Evolutionary conservation across 2,329 filamentous ascomycete genomes (phyloP), one percentile per base, ranked within the genome.

Genomic region (Sordariomycetes sp.): DNA sequence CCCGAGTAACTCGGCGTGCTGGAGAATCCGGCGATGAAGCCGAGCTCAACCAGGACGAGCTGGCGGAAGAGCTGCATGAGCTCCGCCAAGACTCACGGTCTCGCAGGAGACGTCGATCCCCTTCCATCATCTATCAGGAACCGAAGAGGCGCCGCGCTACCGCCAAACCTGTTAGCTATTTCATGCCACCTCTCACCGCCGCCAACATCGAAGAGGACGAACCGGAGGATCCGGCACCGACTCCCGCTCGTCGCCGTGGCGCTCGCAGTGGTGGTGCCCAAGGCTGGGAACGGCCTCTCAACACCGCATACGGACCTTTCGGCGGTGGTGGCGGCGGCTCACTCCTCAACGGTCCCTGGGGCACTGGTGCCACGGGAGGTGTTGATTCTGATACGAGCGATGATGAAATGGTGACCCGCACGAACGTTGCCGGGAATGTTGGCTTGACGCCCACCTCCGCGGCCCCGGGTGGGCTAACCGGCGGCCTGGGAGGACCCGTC

Each of bases 321-420:
- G 94, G 91, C 60, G 91, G 94, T 50, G 89, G 88, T 53, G 85
- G 86, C 51, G 89, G 89, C 40, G 80, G 85, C 35, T 83, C 90
- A 18, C 77, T 94, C 14, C 80, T 93, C 58, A 85, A 79, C 61
- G 90, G 89, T 1, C 86, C 88, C 5, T 89, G 86, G 76, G 88
- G 86, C 59, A 83, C 83, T 51, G 87, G 82, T 14, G 88, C 88
- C 24, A 83, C 83, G 61, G 91, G 87, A 32, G 89, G 88, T 57
- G 88, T 86, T 10, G 94, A 97, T 66, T 96, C 93, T 6, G 94
- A 99, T 69, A 97, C 91, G 70, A 99, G 94, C 69, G 94, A 99
- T 65, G 94, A 99, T 64, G 94, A 99, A 67, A 84, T 83, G 71
- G 79, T 81, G 62, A 83, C 86, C 62, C 82, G 87, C 60, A 82